Evolutionary conservation across 495 filamentous ascomycete genomes (phyloP), one percentile per base, ranked within the genome.

Genomic region (Hypoxylon intermedium): DNA sequence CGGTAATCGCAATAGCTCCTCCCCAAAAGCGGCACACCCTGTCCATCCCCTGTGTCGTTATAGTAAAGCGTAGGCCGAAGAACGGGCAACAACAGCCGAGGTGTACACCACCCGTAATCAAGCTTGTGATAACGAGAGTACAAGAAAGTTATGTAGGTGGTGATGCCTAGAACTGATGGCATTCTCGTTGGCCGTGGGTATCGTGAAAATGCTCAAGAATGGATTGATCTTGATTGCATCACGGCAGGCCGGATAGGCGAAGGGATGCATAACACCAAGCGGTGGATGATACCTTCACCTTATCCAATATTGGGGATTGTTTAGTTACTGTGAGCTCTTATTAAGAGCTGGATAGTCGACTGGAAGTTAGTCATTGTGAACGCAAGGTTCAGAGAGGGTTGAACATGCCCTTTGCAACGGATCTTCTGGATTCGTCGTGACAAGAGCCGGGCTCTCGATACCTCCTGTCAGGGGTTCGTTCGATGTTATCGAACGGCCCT

Each of bases 321-420:
- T 73, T 67, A 83, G 67, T 71, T 79, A 59, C 79, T 82, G 58
- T 83, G 80, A 53, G 76, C 76, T 49, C 78, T 75, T 58, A 81
- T 67, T 19, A 81, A 68, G 58, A 79, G 72, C 77, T 74, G 54
- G 47, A 47, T 67, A 37, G 50, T 53, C 48, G 58, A 61, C 51
- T 40, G 60, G 45, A 60, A 44, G 67, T 78, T 77, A 71, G 68
- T 69, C 42, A 55, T 40, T 61, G 49, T 59, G 58, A 65, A 57
- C 41, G 45, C 53, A 43, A 24, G 72, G 71, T 78, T 72, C 75
- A 53, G 70, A 75, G 56, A 78, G 72, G 60, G 63, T 74, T 64
- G 60, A 73, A 83, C 85, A 79, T 83, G 90, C 88, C 79, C 87
- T 83, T 67, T 87, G 86, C 71, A 91, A 74, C 34, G 87, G 83